These are phyloP conservation scores for Penicillium sp. DNA, from an alignment of 2,329 filamentous ascomycete species.

Conservation along the genomic window DNA sequence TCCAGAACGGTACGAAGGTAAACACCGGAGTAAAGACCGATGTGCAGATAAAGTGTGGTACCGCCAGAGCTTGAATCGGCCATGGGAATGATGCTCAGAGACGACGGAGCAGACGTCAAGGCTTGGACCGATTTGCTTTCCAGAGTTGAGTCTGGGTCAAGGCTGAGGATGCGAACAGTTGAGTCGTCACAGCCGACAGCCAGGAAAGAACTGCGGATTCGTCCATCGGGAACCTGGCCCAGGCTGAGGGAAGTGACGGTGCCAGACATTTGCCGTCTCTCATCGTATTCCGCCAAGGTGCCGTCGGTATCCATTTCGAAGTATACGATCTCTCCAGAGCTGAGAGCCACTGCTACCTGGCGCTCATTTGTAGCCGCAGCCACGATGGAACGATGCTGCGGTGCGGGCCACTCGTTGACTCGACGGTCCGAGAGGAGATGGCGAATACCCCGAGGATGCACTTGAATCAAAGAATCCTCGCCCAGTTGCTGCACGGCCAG, in stretches of 20 bases:
- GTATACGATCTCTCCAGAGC: conserved; percentile 94
- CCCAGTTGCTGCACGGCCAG: conserved; percentile 91
- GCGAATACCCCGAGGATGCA: conserved; percentile 92
- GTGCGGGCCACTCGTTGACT: conserved; percentile 89
- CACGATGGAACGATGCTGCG: conserved; percentile 90
- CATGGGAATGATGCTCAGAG: conserved; percentile 91
- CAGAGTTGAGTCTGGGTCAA: conserved; percentile 83
- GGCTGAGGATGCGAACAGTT: conserved; percentile 85
- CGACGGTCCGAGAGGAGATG: conserved; percentile 74
- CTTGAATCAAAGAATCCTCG: conserved; percentile 85
- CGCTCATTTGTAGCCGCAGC: conserved; percentile 88
- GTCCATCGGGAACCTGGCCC: conserved; percentile 85
- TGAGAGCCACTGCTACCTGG: conserved; percentile 89
- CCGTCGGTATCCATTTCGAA: conserved; percentile 96
- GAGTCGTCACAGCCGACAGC: conserved; percentile 96
- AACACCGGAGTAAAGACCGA: conserved; percentile 90
- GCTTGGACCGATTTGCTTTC: conserved; percentile 94
- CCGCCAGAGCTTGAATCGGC: conserved; percentile 85
- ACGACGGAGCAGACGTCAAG: conserved; percentile 81
- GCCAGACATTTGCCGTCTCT: conserved; percentile 90
- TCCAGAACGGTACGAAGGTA: conserved; percentile 94
- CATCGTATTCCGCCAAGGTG: conserved; percentile 85
- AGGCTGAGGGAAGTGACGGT: conserved; percentile 94
- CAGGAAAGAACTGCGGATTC: conserved; percentile 82
- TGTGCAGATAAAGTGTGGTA: conserved; percentile 87